Evolutionary conservation across 2,329 filamentous ascomycete genomes (phyloP), one percentile per base, ranked within the genome.

Genomic region (Gaeumannomyces sp.): DNA sequence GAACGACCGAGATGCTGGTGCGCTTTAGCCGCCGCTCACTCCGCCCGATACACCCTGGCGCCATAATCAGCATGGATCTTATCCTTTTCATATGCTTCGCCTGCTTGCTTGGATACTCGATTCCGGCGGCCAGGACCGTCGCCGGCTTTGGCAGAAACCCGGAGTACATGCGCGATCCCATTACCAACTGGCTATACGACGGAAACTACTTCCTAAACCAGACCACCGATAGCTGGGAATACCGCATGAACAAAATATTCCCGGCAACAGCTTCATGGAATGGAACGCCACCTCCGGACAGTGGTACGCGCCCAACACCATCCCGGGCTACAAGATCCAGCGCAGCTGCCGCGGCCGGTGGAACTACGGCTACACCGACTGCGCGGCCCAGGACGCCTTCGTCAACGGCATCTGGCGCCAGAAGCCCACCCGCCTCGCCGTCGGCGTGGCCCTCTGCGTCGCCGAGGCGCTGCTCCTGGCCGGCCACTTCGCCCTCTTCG

Each of bases 401-500:
- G 57, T 70, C 64, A 68, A 68, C 62, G 10, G 14, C 27, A 2
- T 68, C 16, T 66, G 62, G 66, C 35, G 53, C 33, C 53, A 45
- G 53, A 35, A 19, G 58, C 14, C n/a, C 13, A 31, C 38, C 35
- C 66, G 64, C 45, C 8, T n/a, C 50, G 59, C 35, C 1, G 28
- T 65, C 10, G 57, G 33, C n/a, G 1, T 65, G 31, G 8, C 56
- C 16, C n/a, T 58, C 13, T 19, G n/a, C 33, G 45, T 60, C 4
- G 4, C 82, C 11, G 78, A 82, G 65, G 77, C 79, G 0, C 70
- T 83, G 19, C 73, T 79, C 6, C 67, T 83, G 0, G 65, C 83
- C 2, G 78, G 79, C 13, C 79, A 83, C 64, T 67, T 69, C 64
- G 29, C 53, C 38, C 64, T 70, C 16, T 69, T 70, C 33, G 66